Conservation (phyloP, 257 asterid species). For the Lithospermum erythrorhizon region DNA sequence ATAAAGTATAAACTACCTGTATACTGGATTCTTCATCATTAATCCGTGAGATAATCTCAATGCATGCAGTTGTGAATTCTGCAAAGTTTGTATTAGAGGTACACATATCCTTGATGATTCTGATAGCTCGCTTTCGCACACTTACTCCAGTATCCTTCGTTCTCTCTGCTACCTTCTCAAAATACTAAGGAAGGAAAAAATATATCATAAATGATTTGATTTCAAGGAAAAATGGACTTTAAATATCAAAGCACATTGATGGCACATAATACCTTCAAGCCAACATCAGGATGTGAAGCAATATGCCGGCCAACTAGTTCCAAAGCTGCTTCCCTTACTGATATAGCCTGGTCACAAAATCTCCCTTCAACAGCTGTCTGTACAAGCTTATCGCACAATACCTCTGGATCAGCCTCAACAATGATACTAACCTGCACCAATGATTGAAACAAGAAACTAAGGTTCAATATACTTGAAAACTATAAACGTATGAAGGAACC, state of each 20-base stretch:
- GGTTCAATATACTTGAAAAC: slow-evolving; percentile 8
- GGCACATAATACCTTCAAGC: slow-evolving; percentile 59
- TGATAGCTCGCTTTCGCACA: slow-evolving; percentile 96
- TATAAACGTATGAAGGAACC: slow-evolving; percentile 11
- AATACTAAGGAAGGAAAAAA: slow-evolving; percentile 49
- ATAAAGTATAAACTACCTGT: slow-evolving; percentile 70
- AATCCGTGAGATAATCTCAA: slow-evolving; percentile 82
- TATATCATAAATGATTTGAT: background rate
- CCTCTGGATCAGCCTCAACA: slow-evolving; percentile 99
- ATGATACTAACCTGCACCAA: slow-evolving; percentile 79
- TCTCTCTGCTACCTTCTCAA: slow-evolving; percentile 96
- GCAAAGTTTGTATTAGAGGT: slow-evolving; percentile 61
- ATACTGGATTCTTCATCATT: slow-evolving; percentile 95
- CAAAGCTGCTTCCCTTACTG: slow-evolving; percentile 97
- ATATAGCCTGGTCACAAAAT: slow-evolving; percentile 92
- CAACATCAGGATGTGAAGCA: slow-evolving; percentile 99
- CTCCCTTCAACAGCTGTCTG: slow-evolving; percentile 97
- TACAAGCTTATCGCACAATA: slow-evolving; percentile 76
- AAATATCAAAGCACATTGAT: background rate
- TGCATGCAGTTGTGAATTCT: slow-evolving; percentile 64
- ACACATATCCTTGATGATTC: slow-evolving; percentile 90
- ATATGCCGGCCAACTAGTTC: slow-evolving; percentile 99
- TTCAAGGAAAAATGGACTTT: slow-evolving; percentile 6
- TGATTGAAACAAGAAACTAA: slow-evolving; percentile 16
- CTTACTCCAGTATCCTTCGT: slow-evolving; percentile 97